A percentile compares a stretch with the other conserved stretches of the same genome.
Evolutionary conservation across 495 filamentous ascomycete species (phyloP).

Genomic region (Daldinia childiae): DNA sequence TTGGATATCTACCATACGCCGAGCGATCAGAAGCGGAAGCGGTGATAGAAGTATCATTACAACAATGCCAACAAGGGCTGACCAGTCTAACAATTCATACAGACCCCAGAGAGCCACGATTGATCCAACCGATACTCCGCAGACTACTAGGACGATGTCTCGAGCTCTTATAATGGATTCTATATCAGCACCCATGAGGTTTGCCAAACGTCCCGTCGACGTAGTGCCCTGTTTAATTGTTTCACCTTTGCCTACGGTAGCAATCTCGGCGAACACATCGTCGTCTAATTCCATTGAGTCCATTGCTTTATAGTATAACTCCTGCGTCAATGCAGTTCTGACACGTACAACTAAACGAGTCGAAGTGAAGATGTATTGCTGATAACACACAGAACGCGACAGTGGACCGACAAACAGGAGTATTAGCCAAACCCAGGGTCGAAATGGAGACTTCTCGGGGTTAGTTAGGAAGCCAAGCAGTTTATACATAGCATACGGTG

Average conservation of each 20-base stretch:
- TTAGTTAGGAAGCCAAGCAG: constrained; percentile 54
- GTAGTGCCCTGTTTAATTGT: constrained; percentile 48
- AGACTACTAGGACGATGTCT: constrained; percentile 52
- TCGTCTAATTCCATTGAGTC: constrained; percentile 56
- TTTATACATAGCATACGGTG: constrained; percentile 57
- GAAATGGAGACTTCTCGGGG: constrained; percentile 47
- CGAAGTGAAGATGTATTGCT: constrained; percentile 61
- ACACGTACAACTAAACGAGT: constrained; percentile 58
- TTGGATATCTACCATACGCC: constrained; percentile 53
- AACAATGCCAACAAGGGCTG: constrained; percentile 55
- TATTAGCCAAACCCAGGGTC: constrained; percentile 57
- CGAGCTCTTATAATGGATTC: constrained; percentile 55
- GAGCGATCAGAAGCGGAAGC: constrained; percentile 52
- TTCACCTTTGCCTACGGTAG: constrained; percentile 38
- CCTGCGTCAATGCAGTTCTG: constrained; percentile 59
- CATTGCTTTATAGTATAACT: constrained; percentile 62
- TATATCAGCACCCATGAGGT: constrained; percentile 62
- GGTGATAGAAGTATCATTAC: constrained; percentile 52
- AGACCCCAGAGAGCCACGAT: constrained; percentile 52
- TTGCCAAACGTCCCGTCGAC: constrained; percentile 58
- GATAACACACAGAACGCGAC: constrained; percentile 53
- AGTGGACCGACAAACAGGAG: constrained; percentile 58
- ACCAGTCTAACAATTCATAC: constrained; percentile 58
- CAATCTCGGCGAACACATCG: constrained; percentile 50
- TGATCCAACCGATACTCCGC: constrained; percentile 51